Conservation (phyloP, 2,329 filamentous ascomycete species). For the Kalmusia sp. region DNA sequence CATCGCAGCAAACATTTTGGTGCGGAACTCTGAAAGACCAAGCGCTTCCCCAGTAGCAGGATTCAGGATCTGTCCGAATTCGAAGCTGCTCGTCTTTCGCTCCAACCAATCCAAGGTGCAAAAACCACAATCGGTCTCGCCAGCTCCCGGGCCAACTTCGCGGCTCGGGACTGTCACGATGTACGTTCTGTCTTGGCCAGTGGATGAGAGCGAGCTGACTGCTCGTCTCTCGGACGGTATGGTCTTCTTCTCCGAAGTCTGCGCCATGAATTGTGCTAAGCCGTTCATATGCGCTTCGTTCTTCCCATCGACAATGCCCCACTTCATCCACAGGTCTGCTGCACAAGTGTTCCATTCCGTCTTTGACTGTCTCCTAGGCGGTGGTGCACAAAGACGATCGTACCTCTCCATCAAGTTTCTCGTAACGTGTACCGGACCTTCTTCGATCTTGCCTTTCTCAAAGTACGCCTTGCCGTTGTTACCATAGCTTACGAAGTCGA, state of each 20-base stretch:
- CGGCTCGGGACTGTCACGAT: not conserved
- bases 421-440: conserved; percentile 10
- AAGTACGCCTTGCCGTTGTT: conserved; percentile 16
- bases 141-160: conserved; percentile 12
- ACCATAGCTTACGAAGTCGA: conserved; percentile 15
- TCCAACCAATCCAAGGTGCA: conserved; percentile 18
- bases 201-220: not conserved
- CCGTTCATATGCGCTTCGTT: conserved; percentile 13
- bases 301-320: conserved; percentile 20
- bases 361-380: not conserved
- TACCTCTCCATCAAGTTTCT: conserved; percentile 10
- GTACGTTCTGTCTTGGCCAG: not conserved
- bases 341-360: conserved; percentile 17
- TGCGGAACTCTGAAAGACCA: conserved; percentile 12
- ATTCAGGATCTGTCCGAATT: conserved; percentile 14
- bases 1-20: conserved; percentile 8
- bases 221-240: not conserved
- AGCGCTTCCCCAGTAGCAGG: conserved; percentile 4
- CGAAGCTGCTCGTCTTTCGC: conserved; percentile 17
- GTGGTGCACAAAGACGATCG: conserved; percentile 4
- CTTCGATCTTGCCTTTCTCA: conserved; percentile 5
- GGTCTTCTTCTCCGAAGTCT: conserved; percentile 12
- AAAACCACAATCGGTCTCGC: conserved; percentile 14
- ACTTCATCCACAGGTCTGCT: conserved; percentile 21
- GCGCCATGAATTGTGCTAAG: conserved; percentile 12